These are phyloP conservation scores for Clarireedia paspali DNA, from an alignment of 2,329 filamentous ascomycete genomes.

Conservation along the genomic window DNA sequence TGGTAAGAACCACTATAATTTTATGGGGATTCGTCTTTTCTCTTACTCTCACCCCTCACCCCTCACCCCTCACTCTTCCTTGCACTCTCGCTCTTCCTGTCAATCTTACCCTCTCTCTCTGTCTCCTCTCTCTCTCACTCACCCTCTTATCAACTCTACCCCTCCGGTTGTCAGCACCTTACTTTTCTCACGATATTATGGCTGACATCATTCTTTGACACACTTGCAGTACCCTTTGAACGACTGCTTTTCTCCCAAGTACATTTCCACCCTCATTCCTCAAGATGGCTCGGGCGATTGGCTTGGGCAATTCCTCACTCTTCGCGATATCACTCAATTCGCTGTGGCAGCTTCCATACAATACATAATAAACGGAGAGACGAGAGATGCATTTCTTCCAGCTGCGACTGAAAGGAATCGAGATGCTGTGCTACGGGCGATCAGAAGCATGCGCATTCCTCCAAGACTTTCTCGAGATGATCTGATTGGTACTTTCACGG, in stretches of 20 bases:
- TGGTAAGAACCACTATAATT: constrained; percentile 26
- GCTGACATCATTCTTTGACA: background rate
- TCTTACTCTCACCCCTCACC: too few relatives aligned
- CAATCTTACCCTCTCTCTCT: too few relatives aligned
- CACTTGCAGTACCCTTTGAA: constrained; percentile 31
- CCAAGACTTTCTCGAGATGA: constrained; percentile 30
- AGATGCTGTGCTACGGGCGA: constrained; percentile 31
- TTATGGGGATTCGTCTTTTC: background rate
- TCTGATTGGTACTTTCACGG: constrained; percentile 31
- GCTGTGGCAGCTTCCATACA: constrained; percentile 34
- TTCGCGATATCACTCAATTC: constrained; percentile 34
- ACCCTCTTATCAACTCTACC: background rate
- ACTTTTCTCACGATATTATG: background rate
- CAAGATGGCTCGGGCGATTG: constrained; percentile 28
- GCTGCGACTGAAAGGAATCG: constrained; percentile 30
- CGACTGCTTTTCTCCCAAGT: constrained; percentile 30
- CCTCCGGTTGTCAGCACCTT: background rate
- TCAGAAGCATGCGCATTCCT: constrained; percentile 32
- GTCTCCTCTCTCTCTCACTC: too few relatives aligned
- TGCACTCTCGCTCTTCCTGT: too few relatives aligned
- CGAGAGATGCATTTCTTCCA: constrained; percentile 30
- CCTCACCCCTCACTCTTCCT: too few relatives aligned
- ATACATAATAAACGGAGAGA: constrained; percentile 31
- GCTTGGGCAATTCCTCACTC: constrained; percentile 33
- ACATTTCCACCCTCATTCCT: constrained; percentile 31